A percentile compares a stretch with the other conserved stretches of the same genome.
Conservation (phyloP, 2,329 filamentous ascomycete genomes). For the Cladophialophora carrionii region DNA sequence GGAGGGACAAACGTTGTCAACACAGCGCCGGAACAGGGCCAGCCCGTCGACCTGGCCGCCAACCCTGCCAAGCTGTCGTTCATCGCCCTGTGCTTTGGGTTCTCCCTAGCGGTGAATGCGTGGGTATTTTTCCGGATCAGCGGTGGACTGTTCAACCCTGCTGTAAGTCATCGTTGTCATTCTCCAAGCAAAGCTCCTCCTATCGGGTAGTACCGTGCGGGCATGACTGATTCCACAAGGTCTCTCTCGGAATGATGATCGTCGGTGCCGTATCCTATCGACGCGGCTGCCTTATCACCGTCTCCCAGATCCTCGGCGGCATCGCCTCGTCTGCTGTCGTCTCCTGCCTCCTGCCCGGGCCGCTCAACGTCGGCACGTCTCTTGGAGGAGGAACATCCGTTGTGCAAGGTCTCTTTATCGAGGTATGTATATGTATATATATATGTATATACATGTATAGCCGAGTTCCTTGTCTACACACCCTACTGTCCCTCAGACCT, state of each 20-base stretch:
- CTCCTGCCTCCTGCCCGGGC: constrained; percentile 60
- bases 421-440: constrained; percentile 3
- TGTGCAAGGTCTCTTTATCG: constrained; percentile 66
- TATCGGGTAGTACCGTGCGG: neutral
- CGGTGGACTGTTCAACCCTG: constrained; percentile 57
- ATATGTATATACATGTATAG: too few species aligned
- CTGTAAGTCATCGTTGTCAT: constrained; percentile 42
- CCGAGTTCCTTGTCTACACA: neutral
- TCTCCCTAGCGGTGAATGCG: constrained; percentile 55
- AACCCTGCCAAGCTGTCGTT: constrained; percentile 19
- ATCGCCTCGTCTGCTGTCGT: constrained; percentile 65
- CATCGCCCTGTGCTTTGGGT: constrained; percentile 47
- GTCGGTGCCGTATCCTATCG: constrained; percentile 58
- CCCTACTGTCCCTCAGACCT: neutral
- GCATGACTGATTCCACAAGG: constrained; percentile 40
- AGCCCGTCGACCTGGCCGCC: constrained; percentile 20
- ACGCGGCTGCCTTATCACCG: constrained; percentile 57
- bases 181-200: neutral
- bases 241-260: constrained; percentile 61
- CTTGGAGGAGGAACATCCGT: constrained; percentile 57
- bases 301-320: constrained; percentile 61
- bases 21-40: constrained; percentile 39
- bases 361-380: constrained; percentile 58
- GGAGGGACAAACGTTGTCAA: constrained; percentile 53
- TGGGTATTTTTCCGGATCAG: constrained; percentile 59